Evolutionary conservation across 208 protist genomes (phyloP).

Genomic region (Willaertia magna): DNA sequence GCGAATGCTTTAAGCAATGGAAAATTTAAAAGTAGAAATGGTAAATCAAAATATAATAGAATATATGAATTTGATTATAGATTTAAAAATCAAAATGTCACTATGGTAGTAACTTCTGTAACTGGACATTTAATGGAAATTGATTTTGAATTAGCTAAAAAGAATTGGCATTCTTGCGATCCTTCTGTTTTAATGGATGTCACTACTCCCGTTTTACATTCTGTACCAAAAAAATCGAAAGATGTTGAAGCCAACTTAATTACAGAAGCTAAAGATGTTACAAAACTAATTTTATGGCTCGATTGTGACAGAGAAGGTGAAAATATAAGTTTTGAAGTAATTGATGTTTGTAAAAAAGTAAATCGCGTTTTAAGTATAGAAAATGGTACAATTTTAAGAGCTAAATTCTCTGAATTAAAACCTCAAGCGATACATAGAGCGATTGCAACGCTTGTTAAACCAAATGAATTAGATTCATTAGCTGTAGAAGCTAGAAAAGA

Average conservation of each 20-base stretch:
- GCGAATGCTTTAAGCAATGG: constrained; percentile 23
- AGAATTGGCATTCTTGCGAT: constrained; percentile 64
- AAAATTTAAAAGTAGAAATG: constrained; percentile 18
- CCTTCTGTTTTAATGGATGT: constrained; percentile 70
- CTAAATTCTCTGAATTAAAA: constrained; percentile 7
- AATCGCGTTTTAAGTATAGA: constrained; percentile 27
- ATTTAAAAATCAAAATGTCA: constrained; percentile 19
- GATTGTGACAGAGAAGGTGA: constrained; percentile 59
- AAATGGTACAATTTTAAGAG: background rate
- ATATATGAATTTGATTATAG: constrained; percentile 52
- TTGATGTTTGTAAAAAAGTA: constrained; percentile 38
- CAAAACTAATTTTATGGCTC: constrained; percentile 23
- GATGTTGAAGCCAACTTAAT: constrained; percentile 53
- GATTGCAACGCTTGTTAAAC: constrained; percentile 28
- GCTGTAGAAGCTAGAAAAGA: constrained; percentile 71
- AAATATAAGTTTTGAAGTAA: constrained; percentile 67
- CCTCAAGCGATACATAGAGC: constrained; percentile 29
- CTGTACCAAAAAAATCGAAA: constrained; percentile 39
- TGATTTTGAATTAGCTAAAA: constrained; percentile 61
- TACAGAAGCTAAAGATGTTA: constrained; percentile 23
- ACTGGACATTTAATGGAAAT: constrained; percentile 83
- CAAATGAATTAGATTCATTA: constrained; percentile 34
- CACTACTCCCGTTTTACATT: constrained; percentile 42
- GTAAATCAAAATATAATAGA: constrained; percentile 42
- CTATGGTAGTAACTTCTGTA: constrained; percentile 88